These are phyloP conservation scores for Petunia hybrid DNA, from an alignment of 305 asterid species.

Conservation along the genomic window DNA sequence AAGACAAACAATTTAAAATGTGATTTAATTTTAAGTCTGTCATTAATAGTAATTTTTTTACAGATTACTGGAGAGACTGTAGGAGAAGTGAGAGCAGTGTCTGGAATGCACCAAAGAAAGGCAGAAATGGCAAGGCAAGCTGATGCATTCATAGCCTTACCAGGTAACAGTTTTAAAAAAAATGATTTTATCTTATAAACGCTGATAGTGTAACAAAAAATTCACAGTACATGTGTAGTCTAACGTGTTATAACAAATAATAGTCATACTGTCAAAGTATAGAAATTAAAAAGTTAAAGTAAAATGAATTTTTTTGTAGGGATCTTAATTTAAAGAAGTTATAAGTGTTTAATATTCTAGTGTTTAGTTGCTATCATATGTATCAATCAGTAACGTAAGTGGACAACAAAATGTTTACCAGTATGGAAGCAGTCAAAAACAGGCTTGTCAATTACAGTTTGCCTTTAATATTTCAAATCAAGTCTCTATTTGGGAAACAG, in stretches of 20 bases:
- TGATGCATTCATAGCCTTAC: constrained; percentile 91
- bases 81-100: constrained; percentile 90
- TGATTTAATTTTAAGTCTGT: not conserved
- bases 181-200: not conserved
- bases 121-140: constrained; percentile 98
- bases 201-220: not conserved
- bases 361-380: constrained; percentile 33
- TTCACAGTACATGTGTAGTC: too few relatives aligned
- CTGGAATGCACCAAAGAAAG: constrained; percentile 92
- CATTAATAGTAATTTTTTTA: not conserved
- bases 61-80: constrained; percentile 91
- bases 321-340: not conserved
- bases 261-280: too few relatives aligned
- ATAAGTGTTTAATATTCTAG: not conserved
- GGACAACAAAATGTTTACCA: constrained; percentile 27
- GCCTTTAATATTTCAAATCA: not conserved
- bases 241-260: too few relatives aligned
- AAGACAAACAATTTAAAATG: not conserved
- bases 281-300: too few relatives aligned
- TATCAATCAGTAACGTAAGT: constrained; percentile 21
- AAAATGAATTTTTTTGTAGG: too few relatives aligned
- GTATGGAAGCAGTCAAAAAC: constrained; percentile 10
- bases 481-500: constrained; percentile 25
- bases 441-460: not conserved
- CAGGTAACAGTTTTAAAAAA: constrained; percentile 52